Percentiles rank a stretch among this genome's conserved stretches.
These are phyloP conservation scores for Pichia sp. DNA, from an alignment of 1,139 yeast species.

Conservation along the genomic window DNA sequence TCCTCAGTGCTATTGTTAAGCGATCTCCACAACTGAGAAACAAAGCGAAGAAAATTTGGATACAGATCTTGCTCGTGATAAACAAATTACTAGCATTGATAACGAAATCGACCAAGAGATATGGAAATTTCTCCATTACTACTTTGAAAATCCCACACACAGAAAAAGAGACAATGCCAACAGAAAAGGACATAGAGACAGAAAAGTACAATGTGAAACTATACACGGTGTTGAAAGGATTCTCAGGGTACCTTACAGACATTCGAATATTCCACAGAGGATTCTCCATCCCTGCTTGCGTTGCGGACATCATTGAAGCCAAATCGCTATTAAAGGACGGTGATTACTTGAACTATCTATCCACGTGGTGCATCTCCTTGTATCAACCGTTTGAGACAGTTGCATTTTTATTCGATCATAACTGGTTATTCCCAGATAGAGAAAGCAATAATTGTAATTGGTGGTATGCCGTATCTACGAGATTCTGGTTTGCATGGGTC, in stretches of 20 bases:
- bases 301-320: conserved; percentile 34
- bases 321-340: conserved; percentile 36
- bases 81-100: neutral
- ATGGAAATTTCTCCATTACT: no score
- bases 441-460: conserved; percentile 19
- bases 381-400: conserved; percentile 52
- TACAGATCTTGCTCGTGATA: neutral
- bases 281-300: conserved; percentile 49
- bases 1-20: conserved; percentile 28
- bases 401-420: conserved; percentile 59
- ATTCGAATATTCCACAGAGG: conserved; percentile 54
- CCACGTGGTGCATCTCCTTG: conserved; percentile 30
- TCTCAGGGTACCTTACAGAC: conserved; percentile 50
- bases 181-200: neutral
- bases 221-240: conserved; percentile 15
- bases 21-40: conserved; percentile 19
- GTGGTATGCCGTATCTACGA: conserved; percentile 43
- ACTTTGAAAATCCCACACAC: no score
- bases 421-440: conserved; percentile 49
- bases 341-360: conserved; percentile 26
- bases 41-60: neutral
- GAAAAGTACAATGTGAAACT: neutral
- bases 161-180: neutral
- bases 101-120: neutral
- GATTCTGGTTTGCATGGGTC: conserved; percentile 58